Conservation (phyloP, 169 alveolate genomes). For the Plasmodium vivax region DNA sequence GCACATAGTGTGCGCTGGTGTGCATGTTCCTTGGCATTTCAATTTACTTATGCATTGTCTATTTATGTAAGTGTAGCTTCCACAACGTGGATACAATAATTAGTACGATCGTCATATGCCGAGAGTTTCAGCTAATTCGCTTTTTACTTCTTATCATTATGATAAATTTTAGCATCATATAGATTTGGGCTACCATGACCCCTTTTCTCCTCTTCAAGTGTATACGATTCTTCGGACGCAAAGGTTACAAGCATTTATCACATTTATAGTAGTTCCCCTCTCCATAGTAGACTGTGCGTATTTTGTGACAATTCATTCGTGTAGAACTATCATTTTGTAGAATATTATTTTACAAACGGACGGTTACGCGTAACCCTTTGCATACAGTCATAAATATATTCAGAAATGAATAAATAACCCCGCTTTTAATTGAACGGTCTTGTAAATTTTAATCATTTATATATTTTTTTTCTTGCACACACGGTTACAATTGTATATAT, state of each 20-base stretch:
- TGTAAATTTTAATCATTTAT: not conserved
- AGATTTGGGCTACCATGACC: not conserved
- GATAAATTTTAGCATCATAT: not conserved
- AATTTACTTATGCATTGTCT: not conserved
- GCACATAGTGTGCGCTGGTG: not conserved
- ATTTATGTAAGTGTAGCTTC: not conserved
- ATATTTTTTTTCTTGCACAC: not conserved
- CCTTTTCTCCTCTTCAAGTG: not conserved
- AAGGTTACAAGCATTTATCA: not conserved
- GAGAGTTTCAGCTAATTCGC: not conserved
- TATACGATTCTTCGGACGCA: not conserved
- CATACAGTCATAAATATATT: not conserved
- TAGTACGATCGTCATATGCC: not conserved
- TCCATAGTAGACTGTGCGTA: not conserved
- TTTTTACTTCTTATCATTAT: not conserved
- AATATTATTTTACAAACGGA: not conserved
- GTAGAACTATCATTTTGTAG: not conserved
- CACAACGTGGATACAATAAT: not conserved
- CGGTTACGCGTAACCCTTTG: not conserved
- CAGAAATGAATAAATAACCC: not conserved
- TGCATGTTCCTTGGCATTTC: not conserved
- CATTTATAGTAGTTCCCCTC: not conserved
- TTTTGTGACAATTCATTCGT: not conserved
- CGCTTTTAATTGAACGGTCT: not conserved
- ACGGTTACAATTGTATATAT: not conserved